Base-by-base conservation (phyloP, 2,329 filamentous ascomycete genomes). In the Microdochium paspali region DNA sequence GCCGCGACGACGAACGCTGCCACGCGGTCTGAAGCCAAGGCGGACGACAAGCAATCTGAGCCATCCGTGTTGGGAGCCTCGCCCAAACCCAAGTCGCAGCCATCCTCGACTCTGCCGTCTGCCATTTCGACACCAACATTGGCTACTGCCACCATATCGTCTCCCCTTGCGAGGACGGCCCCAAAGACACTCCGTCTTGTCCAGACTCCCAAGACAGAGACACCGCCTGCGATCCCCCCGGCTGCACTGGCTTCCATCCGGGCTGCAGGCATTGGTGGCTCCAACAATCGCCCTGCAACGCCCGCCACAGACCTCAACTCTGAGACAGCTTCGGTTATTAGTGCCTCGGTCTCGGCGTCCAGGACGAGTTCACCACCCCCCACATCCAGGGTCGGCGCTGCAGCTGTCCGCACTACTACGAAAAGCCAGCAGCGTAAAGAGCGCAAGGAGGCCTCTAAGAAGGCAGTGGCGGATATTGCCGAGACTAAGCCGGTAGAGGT, bases 361-460 rank as follows among this genome's bases (percentile, higher is more conserved):
- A 78, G 86, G 40, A 80, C 85, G 15, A 86, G 74, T 58, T 89
- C 86, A 3, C 35, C 35, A 12, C 86, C 87, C 3, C 84, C 83
- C 7, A 77, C 77, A 25, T 69, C 72, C 3, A 84, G 76, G 55
- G 70, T 89, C 44, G 85, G 86, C 4, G 80, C 80, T 44, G 84
- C 85, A 4, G 80, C 84, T 13, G 72, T 87, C 3, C 75, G 85
- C 50, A 69, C 71, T 21, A 86, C 84, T 43, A 89, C 86, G 9
- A 90, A 90, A 69, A 89, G 82, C 57, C 84, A 87, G 61, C 79
- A 85, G 60, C 85, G 85, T 60, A 91, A 90, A 64, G 80, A 87
- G 57, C 79, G 83, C 52, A 84, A 82, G 61, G 82, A 85, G 52
- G 77, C 75, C 18, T 69, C 79, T 50, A 85, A 82, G 57, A 80